Percentiles rank a stretch among this genome's conserved stretches.
Evolutionary conservation across 1,284 basidiomycete genomes (phyloP).

Genomic region (Melanopsichium pennsylvanicum): DNA sequence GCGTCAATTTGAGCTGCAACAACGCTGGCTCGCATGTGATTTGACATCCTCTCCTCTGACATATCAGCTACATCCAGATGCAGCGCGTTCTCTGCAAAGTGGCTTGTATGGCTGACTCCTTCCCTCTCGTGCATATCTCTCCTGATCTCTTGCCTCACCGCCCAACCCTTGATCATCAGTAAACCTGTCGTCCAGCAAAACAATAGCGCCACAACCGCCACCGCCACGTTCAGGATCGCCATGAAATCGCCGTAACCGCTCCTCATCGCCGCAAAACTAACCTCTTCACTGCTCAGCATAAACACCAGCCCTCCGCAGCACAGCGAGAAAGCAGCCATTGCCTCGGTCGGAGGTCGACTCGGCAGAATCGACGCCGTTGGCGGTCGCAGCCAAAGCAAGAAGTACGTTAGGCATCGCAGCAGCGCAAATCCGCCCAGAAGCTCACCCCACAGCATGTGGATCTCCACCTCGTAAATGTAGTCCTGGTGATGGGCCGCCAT

Average conservation of each 20-base stretch:
- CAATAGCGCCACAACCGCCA: slow-evolving; percentile 55
- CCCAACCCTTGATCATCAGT: slow-evolving; percentile 61
- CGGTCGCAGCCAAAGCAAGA: slow-evolving; percentile 85
- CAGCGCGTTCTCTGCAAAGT: slow-evolving; percentile 14
- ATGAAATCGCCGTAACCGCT: slow-evolving; percentile 81
- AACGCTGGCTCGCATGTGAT: slow-evolving; percentile 29
- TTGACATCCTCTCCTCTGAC: slow-evolving; percentile 8
- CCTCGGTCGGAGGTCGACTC: slow-evolving; percentile 92
- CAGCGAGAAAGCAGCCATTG: slow-evolving; percentile 84
- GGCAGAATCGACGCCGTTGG: slow-evolving; percentile 73
- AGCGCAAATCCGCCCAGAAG: slow-evolving; percentile 83
- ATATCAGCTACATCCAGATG: slow-evolving; percentile 7
- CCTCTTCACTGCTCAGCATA: slow-evolving; percentile 88
- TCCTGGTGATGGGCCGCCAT: slow-evolving; percentile 95
- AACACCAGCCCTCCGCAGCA: slow-evolving; percentile 88
- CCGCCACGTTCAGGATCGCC: slow-evolving; percentile 61
- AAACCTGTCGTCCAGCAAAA: slow-evolving; percentile 56
- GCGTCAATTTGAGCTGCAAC: neutral
- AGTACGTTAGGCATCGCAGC: slow-evolving; percentile 85
- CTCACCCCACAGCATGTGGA: slow-evolving; percentile 90
- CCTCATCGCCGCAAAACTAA: slow-evolving; percentile 90
- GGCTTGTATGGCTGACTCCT: no score
- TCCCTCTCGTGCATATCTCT: neutral
- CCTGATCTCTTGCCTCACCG: slow-evolving; percentile 42
- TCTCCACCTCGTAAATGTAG: slow-evolving; percentile 81